These are phyloP conservation scores for Penicillium janthinellum DNA, from an alignment of 2,329 filamentous ascomycete genomes.

Conservation along the genomic window DNA sequence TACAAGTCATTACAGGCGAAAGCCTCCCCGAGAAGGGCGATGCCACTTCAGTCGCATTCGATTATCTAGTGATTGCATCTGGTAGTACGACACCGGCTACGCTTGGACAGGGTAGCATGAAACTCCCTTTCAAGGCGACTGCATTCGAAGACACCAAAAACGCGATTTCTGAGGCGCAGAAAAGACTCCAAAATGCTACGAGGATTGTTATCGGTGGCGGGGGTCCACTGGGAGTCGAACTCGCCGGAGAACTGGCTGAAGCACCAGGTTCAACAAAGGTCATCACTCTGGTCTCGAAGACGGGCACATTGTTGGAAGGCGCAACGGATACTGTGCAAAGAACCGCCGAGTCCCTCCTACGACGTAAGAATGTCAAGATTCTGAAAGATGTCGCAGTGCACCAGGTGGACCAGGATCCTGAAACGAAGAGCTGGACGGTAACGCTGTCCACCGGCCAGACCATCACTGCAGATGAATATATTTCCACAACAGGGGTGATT, in stretches of 20 bases:
- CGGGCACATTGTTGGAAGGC: neutral
- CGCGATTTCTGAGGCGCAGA: neutral
- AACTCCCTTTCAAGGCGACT: slow-evolving; percentile 6
- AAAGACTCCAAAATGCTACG: neutral
- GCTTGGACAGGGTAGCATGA: neutral
- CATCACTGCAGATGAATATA: slow-evolving; percentile 4
- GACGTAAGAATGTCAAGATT: neutral
- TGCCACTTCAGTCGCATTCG: neutral
- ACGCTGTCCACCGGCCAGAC: slow-evolving; percentile 3
- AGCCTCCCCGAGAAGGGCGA: neutral
- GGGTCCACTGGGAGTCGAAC: slow-evolving; percentile 8
- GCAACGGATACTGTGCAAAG: neutral
- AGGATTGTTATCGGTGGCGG: slow-evolving; percentile 8
- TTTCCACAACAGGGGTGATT: slow-evolving; percentile 5
- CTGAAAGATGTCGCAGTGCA: neutral
- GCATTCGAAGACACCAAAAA: slow-evolving; percentile 3
- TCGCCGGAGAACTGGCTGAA: slow-evolving; percentile 10
- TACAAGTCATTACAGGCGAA: neutral
- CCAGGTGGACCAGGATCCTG: neutral
- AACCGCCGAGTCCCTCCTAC: neutral
- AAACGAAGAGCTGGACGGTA: neutral
- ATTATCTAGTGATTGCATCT: slow-evolving; percentile 12
- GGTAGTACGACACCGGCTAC: slow-evolving; percentile 7
- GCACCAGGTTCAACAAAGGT: neutral
- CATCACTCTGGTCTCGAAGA: neutral